phyloP scores from a whole-genome alignment of 2,329 filamentous ascomycete species.

The Periconia sp. region DNA sequence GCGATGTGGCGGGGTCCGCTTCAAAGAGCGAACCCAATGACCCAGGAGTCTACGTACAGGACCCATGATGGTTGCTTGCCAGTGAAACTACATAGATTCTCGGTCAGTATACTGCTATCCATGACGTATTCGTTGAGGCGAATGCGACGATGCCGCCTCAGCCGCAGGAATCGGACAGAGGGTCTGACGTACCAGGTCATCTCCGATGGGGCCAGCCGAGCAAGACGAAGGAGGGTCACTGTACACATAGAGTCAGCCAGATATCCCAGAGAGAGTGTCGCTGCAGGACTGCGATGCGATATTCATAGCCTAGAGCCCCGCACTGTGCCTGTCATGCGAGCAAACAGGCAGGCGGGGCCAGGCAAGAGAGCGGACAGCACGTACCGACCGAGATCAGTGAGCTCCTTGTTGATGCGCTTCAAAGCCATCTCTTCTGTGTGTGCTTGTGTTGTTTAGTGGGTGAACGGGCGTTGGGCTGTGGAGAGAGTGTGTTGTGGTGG shows the following conservation, averaged over 20 bases:
- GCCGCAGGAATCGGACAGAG: slow-evolving; percentile 33
- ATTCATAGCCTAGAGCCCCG: slow-evolving; percentile 34
- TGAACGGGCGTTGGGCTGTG: slow-evolving; percentile 18
- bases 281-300: slow-evolving; percentile 17
- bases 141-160: slow-evolving; percentile 31
- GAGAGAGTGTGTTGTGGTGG: slow-evolving; percentile 33
- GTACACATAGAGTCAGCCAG: slow-evolving; percentile 41
- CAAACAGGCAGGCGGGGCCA: slow-evolving; percentile 31
- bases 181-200: slow-evolving; percentile 89
- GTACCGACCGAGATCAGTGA: slow-evolving; percentile 86
- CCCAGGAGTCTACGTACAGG: slow-evolving; percentile 70
- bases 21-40: slow-evolving; percentile 1
- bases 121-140: slow-evolving; percentile 16
- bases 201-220: slow-evolving; percentile 94
- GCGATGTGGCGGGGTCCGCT: slow-evolving; percentile 12
- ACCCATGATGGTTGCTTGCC: slow-evolving; percentile 99
- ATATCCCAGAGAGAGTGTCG: slow-evolving; percentile 5
- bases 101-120: slow-evolving; percentile 39
- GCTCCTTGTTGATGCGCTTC: slow-evolving; percentile 95
- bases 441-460: slow-evolving; percentile 24
- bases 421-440: slow-evolving; percentile 70
- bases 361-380: slow-evolving; percentile 32
- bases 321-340: slow-evolving; percentile 47
- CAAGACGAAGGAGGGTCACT: slow-evolving; percentile 99
- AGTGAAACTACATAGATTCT: slow-evolving; percentile 79